Percentiles rank a stretch among this genome's conserved stretches.
phyloP scores from a whole-genome alignment of 305 asterid species.

The Petunia hybrid region DNA sequence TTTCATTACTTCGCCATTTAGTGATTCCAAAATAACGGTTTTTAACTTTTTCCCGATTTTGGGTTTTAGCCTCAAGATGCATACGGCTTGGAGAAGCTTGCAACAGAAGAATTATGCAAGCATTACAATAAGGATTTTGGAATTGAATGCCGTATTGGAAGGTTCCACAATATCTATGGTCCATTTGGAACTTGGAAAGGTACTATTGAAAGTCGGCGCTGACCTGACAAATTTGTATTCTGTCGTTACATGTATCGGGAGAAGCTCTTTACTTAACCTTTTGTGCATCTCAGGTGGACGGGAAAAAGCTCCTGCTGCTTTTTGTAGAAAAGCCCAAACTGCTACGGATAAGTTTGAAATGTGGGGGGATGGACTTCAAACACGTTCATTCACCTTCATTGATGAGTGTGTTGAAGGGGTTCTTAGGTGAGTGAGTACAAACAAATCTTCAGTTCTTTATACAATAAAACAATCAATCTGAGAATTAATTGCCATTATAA shows the following conservation, averaged over 20 bases:
- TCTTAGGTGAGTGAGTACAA: slow-evolving; percentile 67
- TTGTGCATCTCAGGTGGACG: slow-evolving; percentile 68
- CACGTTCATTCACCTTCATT: slow-evolving; percentile 93
- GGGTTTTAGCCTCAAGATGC: slow-evolving; percentile 72
- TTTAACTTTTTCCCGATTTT: neutral
- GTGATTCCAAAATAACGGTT: slow-evolving; percentile 13
- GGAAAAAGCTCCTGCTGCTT: slow-evolving; percentile 97
- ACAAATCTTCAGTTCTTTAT: neutral
- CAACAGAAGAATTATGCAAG: slow-evolving; percentile 42
- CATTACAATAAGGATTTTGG: slow-evolving; percentile 45
- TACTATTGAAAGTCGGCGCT: slow-evolving; percentile 29
- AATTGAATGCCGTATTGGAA: slow-evolving; percentile 46
- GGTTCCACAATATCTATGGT: slow-evolving; percentile 46
- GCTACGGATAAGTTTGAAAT: slow-evolving; percentile 82
- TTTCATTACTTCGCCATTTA: neutral
- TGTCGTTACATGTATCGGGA: neutral
- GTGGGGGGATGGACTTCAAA: slow-evolving; percentile 97
- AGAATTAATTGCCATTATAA: neutral
- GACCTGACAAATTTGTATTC: neutral
- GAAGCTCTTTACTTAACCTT: neutral
- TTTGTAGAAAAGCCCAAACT: slow-evolving; percentile 81
- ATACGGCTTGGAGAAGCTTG: slow-evolving; percentile 43
- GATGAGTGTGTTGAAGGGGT: slow-evolving; percentile 98
- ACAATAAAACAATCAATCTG: neutral
- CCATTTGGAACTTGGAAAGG: slow-evolving; percentile 93